These are phyloP conservation scores for Blastocystis sp. DNA, from an alignment of 352 stramenopile genomes.

Conservation along the genomic window DNA sequence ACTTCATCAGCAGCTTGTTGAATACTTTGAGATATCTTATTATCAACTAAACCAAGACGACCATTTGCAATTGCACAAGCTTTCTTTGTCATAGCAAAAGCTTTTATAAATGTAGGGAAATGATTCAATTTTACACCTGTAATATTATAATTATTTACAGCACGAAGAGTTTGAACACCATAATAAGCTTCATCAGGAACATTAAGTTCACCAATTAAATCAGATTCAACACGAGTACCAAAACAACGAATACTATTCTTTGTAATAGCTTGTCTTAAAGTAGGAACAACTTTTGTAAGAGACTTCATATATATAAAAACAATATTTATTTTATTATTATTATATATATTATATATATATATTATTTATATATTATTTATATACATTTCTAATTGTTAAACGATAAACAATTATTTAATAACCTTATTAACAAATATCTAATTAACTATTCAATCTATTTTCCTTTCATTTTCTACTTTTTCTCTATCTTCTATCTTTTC, in stretches of 20 bases:
- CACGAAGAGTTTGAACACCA: conserved; percentile 13
- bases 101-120: conserved; percentile 27
- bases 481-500: no score
- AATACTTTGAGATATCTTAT: conserved; percentile 9
- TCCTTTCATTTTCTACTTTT: no score
- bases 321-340: no score
- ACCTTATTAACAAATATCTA: no score
- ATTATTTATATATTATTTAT: no score
- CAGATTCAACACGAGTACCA: conserved; percentile 24
- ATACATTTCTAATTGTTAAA: no score
- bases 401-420: no score
- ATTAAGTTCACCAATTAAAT: conserved; percentile 21
- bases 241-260: conserved; percentile 32
- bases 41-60: conserved; percentile 9
- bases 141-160: conserved; percentile 28
- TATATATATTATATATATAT: no score
- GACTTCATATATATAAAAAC: no score
- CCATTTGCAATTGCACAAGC: conserved; percentile 27
- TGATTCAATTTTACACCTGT: background rate
- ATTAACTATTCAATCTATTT: no score
- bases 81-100: conserved; percentile 25
- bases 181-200: conserved; percentile 23
- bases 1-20: conserved; percentile 7
- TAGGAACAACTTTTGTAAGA: no score
- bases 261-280: no score